phyloP scores from a whole-genome alignment of 179 eudicot species.

The Carnegiea gigantea region DNA sequence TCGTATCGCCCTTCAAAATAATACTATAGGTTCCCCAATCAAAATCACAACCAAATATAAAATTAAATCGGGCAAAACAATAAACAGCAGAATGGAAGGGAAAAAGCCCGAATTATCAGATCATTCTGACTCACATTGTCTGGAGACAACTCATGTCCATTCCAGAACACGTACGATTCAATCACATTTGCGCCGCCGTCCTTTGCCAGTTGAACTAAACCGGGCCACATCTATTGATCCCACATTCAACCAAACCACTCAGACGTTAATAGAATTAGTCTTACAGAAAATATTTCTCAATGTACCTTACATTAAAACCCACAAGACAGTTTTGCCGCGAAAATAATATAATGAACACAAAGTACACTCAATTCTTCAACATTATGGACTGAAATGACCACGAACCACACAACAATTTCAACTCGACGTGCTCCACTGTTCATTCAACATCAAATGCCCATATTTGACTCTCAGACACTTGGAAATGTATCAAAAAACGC shows the following conservation, averaged over 20 bases:
- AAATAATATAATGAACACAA: background rate
- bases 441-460: background rate
- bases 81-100: background rate
- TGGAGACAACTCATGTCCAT: conserved; percentile 96
- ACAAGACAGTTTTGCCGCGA: background rate
- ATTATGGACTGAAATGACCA: background rate
- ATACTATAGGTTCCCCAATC: conserved; percentile 43
- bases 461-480: background rate
- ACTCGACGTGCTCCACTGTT: background rate
- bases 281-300: background rate
- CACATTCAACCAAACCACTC: conserved; percentile 24
- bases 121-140: conserved; percentile 52
- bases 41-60: background rate
- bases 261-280: background rate
- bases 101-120: conserved; percentile 10
- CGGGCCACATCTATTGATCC: conserved; percentile 92
- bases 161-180: conserved; percentile 98
- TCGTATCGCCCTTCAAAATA: conserved; percentile 89
- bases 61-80: background rate
- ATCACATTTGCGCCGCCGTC: conserved; percentile 94
- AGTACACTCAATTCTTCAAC: background rate
- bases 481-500: background rate
- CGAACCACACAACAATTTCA: conserved; percentile 4
- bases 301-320: background rate
- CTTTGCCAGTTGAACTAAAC: conserved; percentile 78